These are phyloP conservation scores for Cyberlindnera mississippiensis DNA, from an alignment of 805 yeast species.

Conservation along the genomic window DNA sequence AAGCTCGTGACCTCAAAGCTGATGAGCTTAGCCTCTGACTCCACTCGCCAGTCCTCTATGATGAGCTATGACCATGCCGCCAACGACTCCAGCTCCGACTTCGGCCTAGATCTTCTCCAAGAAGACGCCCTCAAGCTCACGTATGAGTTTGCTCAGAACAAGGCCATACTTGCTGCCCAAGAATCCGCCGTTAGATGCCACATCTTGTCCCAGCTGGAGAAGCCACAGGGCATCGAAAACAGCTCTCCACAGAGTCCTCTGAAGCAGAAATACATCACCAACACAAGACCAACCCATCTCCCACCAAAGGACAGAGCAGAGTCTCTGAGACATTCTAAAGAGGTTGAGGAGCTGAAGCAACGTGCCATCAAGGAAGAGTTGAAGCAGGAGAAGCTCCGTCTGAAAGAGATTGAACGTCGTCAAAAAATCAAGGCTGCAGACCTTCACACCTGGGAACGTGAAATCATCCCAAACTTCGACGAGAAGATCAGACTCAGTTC, in stretches of 20 bases:
- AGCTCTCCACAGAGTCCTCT: slow-evolving; percentile 15
- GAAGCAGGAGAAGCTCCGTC: slow-evolving; percentile 29
- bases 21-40: slow-evolving; percentile 33
- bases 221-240: slow-evolving; percentile 24
- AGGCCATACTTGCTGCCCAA: slow-evolving; percentile 31
- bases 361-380: slow-evolving; percentile 40
- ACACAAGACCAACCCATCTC: slow-evolving; percentile 59
- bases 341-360: slow-evolving; percentile 43
- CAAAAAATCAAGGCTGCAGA: slow-evolving; percentile 37
- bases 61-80: slow-evolving; percentile 30
- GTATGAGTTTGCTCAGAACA: slow-evolving; percentile 26
- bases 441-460: slow-evolving; percentile 36
- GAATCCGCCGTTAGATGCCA: slow-evolving; percentile 28
- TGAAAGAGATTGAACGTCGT: slow-evolving; percentile 30
- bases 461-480: slow-evolving; percentile 36
- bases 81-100: slow-evolving; percentile 13
- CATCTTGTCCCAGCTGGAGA: slow-evolving; percentile 25
- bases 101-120: slow-evolving; percentile 12
- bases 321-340: slow-evolving; percentile 47
- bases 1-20: slow-evolving; percentile 26
- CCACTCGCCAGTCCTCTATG: slow-evolving; percentile 43
- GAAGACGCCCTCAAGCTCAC: slow-evolving; percentile 21
- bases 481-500: slow-evolving; percentile 33
- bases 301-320: slow-evolving; percentile 63
- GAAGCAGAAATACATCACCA: slow-evolving; percentile 31